Evolutionary conservation across 176 grass and related monocot species (phyloP).

Genomic region (Paspalum vaginatum): DNA sequence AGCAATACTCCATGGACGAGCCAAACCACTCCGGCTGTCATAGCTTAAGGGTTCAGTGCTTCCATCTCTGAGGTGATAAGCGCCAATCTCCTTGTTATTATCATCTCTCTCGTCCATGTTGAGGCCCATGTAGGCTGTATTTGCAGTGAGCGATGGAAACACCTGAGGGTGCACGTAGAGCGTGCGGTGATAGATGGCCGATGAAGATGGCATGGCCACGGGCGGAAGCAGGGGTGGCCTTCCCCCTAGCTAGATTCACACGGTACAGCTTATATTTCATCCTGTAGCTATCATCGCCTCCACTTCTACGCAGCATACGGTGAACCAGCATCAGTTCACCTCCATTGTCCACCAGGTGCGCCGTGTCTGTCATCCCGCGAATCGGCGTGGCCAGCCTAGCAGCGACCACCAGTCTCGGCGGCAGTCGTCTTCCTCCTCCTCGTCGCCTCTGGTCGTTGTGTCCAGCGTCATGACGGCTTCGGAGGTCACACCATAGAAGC

Average conservation of each 20-base stretch:
- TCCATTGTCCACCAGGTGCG: neutral
- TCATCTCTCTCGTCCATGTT: neutral
- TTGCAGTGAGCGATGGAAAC: neutral
- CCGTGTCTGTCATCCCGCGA: neutral
- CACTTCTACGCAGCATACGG: neutral
- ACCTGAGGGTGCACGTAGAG: neutral
- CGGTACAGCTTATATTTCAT: neutral
- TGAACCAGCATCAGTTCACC: neutral
- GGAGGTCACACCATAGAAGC: neutral
- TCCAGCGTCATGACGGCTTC: neutral
- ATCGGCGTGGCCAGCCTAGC: neutral
- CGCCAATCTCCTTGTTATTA: neutral
- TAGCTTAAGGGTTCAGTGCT: no score
- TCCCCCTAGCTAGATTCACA: neutral
- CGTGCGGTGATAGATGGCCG: neutral
- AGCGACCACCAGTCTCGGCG: neutral
- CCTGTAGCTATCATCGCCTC: neutral
- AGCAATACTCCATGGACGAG: neutral
- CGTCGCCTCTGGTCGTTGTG: neutral
- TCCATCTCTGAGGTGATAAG: slow-evolving; percentile 5
- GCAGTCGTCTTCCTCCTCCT: neutral
- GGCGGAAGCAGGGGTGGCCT: neutral
- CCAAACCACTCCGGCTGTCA: neutral
- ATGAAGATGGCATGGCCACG: neutral
- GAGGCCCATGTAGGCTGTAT: neutral